Conservation (phyloP, 768 basidiomycete species). For the Phallus indusiatus region DNA sequence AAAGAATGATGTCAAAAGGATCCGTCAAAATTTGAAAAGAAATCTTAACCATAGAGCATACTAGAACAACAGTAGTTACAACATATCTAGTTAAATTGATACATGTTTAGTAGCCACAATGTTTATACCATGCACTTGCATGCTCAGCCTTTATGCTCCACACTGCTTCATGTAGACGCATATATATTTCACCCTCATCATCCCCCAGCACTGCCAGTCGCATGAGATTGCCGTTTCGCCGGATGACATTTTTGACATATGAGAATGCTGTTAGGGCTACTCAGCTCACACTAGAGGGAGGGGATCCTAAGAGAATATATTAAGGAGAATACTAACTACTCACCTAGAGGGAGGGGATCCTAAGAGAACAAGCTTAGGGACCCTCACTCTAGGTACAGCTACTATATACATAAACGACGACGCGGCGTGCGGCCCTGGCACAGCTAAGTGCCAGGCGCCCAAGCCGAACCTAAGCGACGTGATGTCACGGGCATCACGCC, state of each 20-base stretch:
- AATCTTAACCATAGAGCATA: not conserved
- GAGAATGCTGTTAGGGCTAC: too few species aligned
- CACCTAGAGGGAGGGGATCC: too few species aligned
- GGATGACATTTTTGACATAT: slow-evolving; percentile 18
- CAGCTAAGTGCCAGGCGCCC: too few species aligned
- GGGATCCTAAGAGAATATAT: too few species aligned
- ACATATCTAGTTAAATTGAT: not conserved
- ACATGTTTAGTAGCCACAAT: slow-evolving; percentile 7
- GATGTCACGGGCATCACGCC: too few species aligned
- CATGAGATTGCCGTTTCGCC: slow-evolving; percentile 12
- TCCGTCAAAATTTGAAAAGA: not conserved
- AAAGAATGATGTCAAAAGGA: not conserved
- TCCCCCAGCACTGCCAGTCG: slow-evolving; percentile 8
- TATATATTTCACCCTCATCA: slow-evolving; percentile 17
- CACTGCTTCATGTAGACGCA: slow-evolving; percentile 14
- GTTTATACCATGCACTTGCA: slow-evolving; percentile 17
- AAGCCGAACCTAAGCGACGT: too few species aligned
- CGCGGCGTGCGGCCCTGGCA: too few species aligned
- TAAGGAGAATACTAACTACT: too few species aligned
- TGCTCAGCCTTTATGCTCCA: slow-evolving; percentile 15
- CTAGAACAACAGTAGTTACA: not conserved
- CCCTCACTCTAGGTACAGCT: too few species aligned
- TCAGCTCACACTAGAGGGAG: too few species aligned
- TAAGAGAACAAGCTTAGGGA: too few species aligned
- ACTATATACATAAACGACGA: too few species aligned